phyloP scores from a whole-genome alignment of 768 basidiomycete species.

The Auricularia auricula-judae region DNA sequence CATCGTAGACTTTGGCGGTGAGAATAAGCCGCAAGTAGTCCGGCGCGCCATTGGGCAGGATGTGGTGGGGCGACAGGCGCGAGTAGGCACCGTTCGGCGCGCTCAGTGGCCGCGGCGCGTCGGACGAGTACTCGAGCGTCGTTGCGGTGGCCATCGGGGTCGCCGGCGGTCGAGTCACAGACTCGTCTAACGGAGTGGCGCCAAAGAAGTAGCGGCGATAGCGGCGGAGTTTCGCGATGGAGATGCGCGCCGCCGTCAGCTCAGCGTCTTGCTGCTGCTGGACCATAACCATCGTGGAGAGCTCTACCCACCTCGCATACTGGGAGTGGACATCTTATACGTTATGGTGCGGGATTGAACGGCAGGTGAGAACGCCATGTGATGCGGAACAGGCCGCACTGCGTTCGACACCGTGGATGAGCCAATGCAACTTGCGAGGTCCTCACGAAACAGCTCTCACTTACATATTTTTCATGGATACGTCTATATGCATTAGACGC shows the following conservation, averaged over 20 bases:
- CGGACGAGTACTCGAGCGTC: slow-evolving; percentile 57
- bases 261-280: neutral
- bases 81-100: slow-evolving; percentile 32
- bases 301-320: no score
- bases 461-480: no score
- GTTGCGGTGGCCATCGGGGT: slow-evolving; percentile 11
- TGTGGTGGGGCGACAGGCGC: slow-evolving; percentile 51
- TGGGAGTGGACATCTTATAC: no score
- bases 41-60: slow-evolving; percentile 57
- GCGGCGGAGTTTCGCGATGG: neutral
- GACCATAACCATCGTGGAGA: neutral
- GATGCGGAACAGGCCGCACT: no score
- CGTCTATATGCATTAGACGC: no score
- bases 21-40: slow-evolving; percentile 86
- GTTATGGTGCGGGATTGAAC: no score
- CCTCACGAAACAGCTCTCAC: no score
- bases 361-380: no score
- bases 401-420: no score
- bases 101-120: slow-evolving; percentile 49
- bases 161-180: neutral
- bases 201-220: neutral
- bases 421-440: no score
- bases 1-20: slow-evolving; percentile 83
- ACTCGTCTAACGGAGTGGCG: neutral
- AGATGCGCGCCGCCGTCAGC: neutral